Evolutionary conservation across 495 filamentous ascomycete species (phyloP), one percentile per base, ranked within the genome.

Genomic region (Tuber brumale): DNA sequence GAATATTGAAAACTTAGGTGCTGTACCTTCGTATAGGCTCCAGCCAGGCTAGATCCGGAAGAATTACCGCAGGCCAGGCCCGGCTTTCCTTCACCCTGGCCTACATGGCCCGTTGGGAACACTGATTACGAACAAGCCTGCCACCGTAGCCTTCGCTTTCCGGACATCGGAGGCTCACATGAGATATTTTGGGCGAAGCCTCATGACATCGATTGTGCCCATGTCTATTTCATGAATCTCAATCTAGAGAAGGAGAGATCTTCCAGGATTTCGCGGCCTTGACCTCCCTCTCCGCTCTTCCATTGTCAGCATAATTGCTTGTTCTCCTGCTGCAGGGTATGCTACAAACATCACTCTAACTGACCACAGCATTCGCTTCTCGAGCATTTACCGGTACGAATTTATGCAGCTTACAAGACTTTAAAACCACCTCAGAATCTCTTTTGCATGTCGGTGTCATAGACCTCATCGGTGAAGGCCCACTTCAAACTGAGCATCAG

Each of bases 171-270:
- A 86, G 80, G 94, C 87, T 27, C 96, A 93, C 84, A 99, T 98
- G 70, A 99, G 89, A 83, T 98, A 99, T 83, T 99, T 96, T 37
- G 96, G 91, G 84, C 98, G 98, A 70, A 99, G 88, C 84, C 98
- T 99, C 39, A 93, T 97, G 74, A 99, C 94, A 82, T 99, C 96
- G 84, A 99, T 99, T 10, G 94, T 98, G 82, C 95, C 93, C 96
- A 99, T 99, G 86, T 99, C 96, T 80, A 99, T 98, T 57, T 98
- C 95, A 86, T 98, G 94, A 76, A 99, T 97, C 83, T 97, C 88
- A 98, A 98, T 16, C 96, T 94, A 5, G 94, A 97, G 5, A 97
- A 87, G 42, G 96, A 95, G 16, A 99, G 89, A 80, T 98, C 94
- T 86, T 99, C 98, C 57, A 99, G 84, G 71, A 99, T 94, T 84